Evolutionary conservation across 768 basidiomycete genomes (phyloP).

Genomic region (Calocybe cyanea): DNA sequence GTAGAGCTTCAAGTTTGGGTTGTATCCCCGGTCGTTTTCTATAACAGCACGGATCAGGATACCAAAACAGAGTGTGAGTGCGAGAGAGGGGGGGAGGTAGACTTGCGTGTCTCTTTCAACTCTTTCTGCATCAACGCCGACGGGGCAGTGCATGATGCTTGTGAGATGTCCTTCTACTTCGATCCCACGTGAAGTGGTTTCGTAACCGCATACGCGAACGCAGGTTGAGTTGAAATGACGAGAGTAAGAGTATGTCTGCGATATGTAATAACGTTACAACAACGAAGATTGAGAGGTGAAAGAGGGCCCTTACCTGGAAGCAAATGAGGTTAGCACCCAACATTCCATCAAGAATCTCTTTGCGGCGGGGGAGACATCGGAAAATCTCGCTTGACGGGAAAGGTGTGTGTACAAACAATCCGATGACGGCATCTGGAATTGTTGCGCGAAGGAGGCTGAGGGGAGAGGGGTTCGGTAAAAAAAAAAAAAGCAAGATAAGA

Average conservation of each 20-base stretch:
- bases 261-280: neutral
- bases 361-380: slow-evolving; percentile 85
- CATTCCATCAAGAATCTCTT: slow-evolving; percentile 97
- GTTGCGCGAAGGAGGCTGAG: slow-evolving; percentile 66
- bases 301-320: slow-evolving; percentile 61
- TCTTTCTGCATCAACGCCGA: slow-evolving; percentile 91
- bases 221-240: slow-evolving; percentile 95
- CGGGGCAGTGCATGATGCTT: slow-evolving; percentile 85
- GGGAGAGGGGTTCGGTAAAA: neutral
- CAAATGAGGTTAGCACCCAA: slow-evolving; percentile 94
- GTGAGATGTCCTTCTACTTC: slow-evolving; percentile 87
- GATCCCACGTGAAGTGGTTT: slow-evolving; percentile 66
- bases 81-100: neutral
- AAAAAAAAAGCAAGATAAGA: neutral
- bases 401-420: slow-evolving; percentile 96
- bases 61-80: neutral
- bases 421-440: slow-evolving; percentile 67
- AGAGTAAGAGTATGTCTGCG: slow-evolving; percentile 85
- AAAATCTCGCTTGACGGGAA: slow-evolving; percentile 98
- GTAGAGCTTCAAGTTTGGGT: slow-evolving; percentile 86
- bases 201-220: slow-evolving; percentile 94
- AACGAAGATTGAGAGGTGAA: neutral
- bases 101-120: slow-evolving; percentile 77
- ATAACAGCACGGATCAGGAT: neutral
- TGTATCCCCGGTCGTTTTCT: slow-evolving; percentile 75